phyloP scores from a whole-genome alignment of 495 filamentous ascomycete species.

The Astrothelium macrocarpum region DNA sequence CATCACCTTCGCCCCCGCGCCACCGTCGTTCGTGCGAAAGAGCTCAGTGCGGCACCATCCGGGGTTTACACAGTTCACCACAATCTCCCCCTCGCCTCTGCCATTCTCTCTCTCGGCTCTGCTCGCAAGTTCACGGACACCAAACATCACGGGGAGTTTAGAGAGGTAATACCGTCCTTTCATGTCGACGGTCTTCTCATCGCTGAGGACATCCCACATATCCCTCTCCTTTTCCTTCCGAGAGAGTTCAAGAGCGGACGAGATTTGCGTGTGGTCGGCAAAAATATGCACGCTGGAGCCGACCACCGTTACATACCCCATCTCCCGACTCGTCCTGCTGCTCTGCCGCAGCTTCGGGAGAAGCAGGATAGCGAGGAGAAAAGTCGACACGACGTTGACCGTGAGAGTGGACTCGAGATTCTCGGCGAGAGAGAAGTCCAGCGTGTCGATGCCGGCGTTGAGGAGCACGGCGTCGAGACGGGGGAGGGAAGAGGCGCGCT shows the following conservation, averaged over 20 bases:
- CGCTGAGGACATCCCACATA: conserved; percentile 10
- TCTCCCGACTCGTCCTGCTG: not conserved
- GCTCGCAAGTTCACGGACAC: not conserved
- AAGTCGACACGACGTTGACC: conserved; percentile 39
- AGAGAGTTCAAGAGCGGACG: not conserved
- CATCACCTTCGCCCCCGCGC: conserved; percentile 2
- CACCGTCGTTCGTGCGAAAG: conserved; percentile 12
- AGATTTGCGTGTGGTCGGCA: conserved; percentile 4
- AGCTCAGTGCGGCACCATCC: conserved; percentile 33
- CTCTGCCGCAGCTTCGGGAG: conserved; percentile 29
- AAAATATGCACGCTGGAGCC: conserved; percentile 9
- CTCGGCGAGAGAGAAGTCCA: conserved; percentile 27
- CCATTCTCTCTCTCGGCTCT: not conserved
- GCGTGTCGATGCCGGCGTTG: conserved; percentile 28
- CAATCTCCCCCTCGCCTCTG: conserved; percentile 11
- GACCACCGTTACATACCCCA: conserved; percentile 4
- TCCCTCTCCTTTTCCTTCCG: not conserved
- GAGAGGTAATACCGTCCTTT: conserved; percentile 20
- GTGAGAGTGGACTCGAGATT: conserved; percentile 38
- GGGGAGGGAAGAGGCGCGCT: conserved; percentile 31
- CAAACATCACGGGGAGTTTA: conserved; percentile 22
- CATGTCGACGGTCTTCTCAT: conserved; percentile 23
- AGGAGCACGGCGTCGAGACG: conserved; percentile 35
- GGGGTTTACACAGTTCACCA: conserved; percentile 33
- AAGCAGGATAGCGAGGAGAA: conserved; percentile 34